Percentiles rank a stretch among this genome's conserved stretches.
Conservation (phyloP, 768 basidiomycete genomes). For the Tylopilus sp. region DNA sequence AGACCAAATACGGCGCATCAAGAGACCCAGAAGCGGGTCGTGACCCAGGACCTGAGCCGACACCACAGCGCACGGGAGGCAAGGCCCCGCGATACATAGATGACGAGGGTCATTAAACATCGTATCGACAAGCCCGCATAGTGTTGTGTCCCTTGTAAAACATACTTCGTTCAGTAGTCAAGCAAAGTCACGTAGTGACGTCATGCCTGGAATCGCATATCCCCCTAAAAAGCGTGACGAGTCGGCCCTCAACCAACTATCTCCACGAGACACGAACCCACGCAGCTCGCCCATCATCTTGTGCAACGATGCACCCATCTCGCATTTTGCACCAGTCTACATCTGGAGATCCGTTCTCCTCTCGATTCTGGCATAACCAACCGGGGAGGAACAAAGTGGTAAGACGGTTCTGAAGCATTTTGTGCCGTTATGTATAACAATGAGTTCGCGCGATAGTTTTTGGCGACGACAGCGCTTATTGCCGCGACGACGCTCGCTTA, state of each 20-base stretch:
- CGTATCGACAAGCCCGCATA: too few relatives aligned
- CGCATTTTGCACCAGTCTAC: slow-evolving; percentile 21
- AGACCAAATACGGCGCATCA: background rate
- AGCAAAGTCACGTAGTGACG: slow-evolving; percentile 18
- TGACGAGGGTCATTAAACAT: background rate
- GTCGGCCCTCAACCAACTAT: slow-evolving; percentile 18
- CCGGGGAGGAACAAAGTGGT: slow-evolving; percentile 33
- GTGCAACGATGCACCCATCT: slow-evolving; percentile 23
- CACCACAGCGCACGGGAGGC: too few relatives aligned
- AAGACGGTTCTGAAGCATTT: slow-evolving; percentile 1
- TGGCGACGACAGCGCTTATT: slow-evolving; percentile 26
- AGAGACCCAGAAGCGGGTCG: too few relatives aligned
- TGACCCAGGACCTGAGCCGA: background rate
- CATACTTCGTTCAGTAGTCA: background rate
- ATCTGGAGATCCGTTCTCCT: slow-evolving; percentile 24
- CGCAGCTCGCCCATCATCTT: background rate
- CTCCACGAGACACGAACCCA: background rate
- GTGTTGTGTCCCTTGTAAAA: too few relatives aligned
- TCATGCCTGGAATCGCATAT: slow-evolving; percentile 17
- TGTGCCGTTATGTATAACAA: background rate
- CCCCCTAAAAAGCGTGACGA: slow-evolving; percentile 22
- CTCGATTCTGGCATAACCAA: slow-evolving; percentile 33
- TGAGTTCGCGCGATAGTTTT: slow-evolving; percentile 20
- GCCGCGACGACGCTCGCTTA: slow-evolving; percentile 32
- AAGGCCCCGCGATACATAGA: background rate